Percentiles rank a stretch among this genome's conserved stretches.
phyloP scores from a whole-genome alignment of 495 filamentous ascomycete genomes.

The Aspergillus campestris region DNA sequence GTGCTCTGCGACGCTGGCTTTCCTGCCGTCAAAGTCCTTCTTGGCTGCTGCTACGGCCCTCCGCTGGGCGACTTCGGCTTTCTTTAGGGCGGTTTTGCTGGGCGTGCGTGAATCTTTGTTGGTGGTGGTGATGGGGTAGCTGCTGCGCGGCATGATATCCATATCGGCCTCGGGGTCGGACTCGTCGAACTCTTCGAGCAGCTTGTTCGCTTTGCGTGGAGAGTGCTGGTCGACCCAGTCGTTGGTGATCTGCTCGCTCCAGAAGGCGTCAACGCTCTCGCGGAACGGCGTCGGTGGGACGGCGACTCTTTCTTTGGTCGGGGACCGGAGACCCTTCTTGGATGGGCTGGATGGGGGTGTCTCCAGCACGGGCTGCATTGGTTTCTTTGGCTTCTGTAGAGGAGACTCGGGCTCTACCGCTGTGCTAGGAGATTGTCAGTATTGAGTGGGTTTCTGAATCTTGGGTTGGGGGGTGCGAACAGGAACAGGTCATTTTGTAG shows the following conservation, averaged over 20 bases:
- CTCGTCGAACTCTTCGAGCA: constrained; percentile 26
- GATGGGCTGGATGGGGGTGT: constrained; percentile 41
- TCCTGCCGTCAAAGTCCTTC: constrained; percentile 58
- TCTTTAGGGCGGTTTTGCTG: constrained; percentile 37
- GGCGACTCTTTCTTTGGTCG: constrained; percentile 36
- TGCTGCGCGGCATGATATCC: not conserved
- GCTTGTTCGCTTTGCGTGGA: constrained; percentile 44
- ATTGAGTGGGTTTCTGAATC: constrained; percentile 14
- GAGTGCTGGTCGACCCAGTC: constrained; percentile 79
- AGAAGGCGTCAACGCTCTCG: constrained; percentile 70
- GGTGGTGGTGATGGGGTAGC: constrained; percentile 4
- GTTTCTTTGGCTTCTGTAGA: constrained; percentile 4
- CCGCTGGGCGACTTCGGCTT: constrained; percentile 32
- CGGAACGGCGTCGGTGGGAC: constrained; percentile 53
- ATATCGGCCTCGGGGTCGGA: not conserved
- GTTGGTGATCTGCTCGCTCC: constrained; percentile 66
- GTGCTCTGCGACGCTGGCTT: constrained; percentile 53
- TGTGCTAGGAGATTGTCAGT: constrained; percentile 11
- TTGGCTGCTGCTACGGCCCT: constrained; percentile 37
- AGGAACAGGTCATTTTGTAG: constrained; percentile 11
- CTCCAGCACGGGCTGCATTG: constrained; percentile 12
- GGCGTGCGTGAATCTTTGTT: constrained; percentile 25
- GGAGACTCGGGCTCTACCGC: constrained; percentile 17
- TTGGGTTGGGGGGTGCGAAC: constrained; percentile 14
- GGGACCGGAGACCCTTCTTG: constrained; percentile 38